phyloP scores from a whole-genome alignment of 768 basidiomycete genomes.

The Boletus insuetus region DNA sequence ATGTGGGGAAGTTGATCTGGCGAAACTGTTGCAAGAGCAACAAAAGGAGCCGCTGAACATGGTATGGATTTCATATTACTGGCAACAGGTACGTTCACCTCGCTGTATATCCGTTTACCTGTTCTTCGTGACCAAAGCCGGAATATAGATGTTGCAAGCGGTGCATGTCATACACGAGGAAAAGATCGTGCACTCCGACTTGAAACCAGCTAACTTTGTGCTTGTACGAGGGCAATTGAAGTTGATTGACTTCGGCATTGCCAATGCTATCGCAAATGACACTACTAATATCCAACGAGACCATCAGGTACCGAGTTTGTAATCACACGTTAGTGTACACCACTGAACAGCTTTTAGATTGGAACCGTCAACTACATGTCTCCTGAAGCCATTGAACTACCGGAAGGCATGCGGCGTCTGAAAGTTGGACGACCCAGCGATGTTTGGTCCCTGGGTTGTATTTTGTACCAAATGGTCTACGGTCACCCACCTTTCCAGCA shows the following conservation, averaged over 20 bases:
- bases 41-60: slow-evolving; percentile 83
- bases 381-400: slow-evolving; percentile 90
- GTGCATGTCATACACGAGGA: slow-evolving; percentile 99
- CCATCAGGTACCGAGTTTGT: slow-evolving; percentile 62
- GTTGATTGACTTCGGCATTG: slow-evolving; percentile 99
- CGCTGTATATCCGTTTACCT: neutral
- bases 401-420: slow-evolving; percentile 81
- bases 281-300: slow-evolving; percentile 98
- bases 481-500: slow-evolving; percentile 91
- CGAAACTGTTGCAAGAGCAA: slow-evolving; percentile 79
- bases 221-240: slow-evolving; percentile 93
- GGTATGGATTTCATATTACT: slow-evolving; percentile 93
- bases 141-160: slow-evolving; percentile 87
- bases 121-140: neutral
- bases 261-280: slow-evolving; percentile 97
- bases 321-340: neutral
- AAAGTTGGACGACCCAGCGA: slow-evolving; percentile 96
- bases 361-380: slow-evolving; percentile 99
- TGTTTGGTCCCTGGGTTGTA: slow-evolving; percentile 97
- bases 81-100: slow-evolving; percentile 77
- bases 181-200: slow-evolving; percentile 97
- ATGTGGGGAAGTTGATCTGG: slow-evolving; percentile 91
- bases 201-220: slow-evolving; percentile 98
- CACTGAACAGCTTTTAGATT: slow-evolving; percentile 48
- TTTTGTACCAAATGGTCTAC: slow-evolving; percentile 98